Percentiles rank a stretch among this genome's conserved stretches.
phyloP scores from a whole-genome alignment of 768 basidiomycete species.

The Xerocomus brunneocitrinus region DNA sequence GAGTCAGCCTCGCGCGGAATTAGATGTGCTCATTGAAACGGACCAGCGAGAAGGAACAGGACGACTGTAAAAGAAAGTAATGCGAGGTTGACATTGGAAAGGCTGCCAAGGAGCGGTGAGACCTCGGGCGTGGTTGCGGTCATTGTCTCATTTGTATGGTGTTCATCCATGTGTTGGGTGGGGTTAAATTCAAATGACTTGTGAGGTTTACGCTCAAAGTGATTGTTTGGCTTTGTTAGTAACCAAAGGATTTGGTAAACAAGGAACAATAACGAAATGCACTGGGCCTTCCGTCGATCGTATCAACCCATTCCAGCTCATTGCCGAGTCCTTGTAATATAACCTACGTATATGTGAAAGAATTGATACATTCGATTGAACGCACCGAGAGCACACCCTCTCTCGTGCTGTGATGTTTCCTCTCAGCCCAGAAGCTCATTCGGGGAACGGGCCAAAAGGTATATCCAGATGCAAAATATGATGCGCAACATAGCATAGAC shows the following conservation, averaged over 20 bases:
- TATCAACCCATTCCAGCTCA: too few relatives aligned
- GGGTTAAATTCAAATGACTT: not conserved
- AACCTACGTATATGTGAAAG: too few relatives aligned
- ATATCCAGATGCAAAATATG: too few relatives aligned
- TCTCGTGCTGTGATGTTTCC: too few relatives aligned
- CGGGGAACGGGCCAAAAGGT: too few relatives aligned
- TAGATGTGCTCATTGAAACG: slow-evolving; percentile 17
- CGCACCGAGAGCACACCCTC: too few relatives aligned
- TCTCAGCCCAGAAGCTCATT: too few relatives aligned
- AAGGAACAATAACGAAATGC: not conserved
- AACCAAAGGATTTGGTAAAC: slow-evolving; percentile 12
- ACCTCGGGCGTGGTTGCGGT: slow-evolving; percentile 32
- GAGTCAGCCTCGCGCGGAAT: slow-evolving; percentile 13
- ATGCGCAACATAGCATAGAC: too few relatives aligned
- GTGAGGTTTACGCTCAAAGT: not conserved
- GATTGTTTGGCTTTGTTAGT: slow-evolving; percentile 22
- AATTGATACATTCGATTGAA: too few relatives aligned
- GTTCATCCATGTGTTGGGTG: slow-evolving; percentile 10
- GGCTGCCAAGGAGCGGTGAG: slow-evolving; percentile 29
- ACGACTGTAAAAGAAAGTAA: slow-evolving; percentile 43
- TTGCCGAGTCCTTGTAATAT: too few relatives aligned
- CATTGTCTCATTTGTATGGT: slow-evolving; percentile 4
- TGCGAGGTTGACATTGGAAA: slow-evolving; percentile 38
- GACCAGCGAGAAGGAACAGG: slow-evolving; percentile 41
- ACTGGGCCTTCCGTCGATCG: too few relatives aligned